Base-by-base conservation (phyloP, 441 rosid genomes). In the Erodium trifolium region DNA sequence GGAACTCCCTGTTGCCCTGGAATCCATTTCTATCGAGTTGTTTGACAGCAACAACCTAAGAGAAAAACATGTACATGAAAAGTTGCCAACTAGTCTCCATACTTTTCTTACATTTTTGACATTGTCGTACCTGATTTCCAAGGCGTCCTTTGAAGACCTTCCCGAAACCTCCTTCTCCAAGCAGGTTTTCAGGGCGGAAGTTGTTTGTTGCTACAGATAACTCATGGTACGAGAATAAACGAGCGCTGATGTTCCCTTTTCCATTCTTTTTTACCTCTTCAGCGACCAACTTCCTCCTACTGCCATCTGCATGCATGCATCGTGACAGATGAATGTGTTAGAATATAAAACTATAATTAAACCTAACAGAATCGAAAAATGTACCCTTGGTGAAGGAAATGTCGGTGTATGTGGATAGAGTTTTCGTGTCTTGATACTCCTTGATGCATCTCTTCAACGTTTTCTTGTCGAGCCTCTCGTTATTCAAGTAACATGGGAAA, bases 91-190 rank as follows among this genome's bases (percentile, higher is more conserved):
- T 23, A 23, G 27, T 23, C 27, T 23, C 2, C 0, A 23, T 23
- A 23, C 27, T 23, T 23, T 23, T 23, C 27, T 23, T 23, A 23
- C 27, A 23, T 23, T 23, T 34, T 34, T 34, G 37, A 34, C 37
- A 34, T 34, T 34, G 37, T 34, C 37, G 41, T 86, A 89, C 96
- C 67, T 83, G 77, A 67, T 82, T 78, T 35, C 76, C 87, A 49
- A 90, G 66, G 1, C 71, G 65, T 7, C 92, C 99, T 78, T 81
- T 87, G 78, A 92, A 94, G 18, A 92, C 98, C 84, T 92, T 94
- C 43, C 99, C 99, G 35, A 92, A 94, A 27, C 99, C 99, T 2
- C 99, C 99, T 85, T 94, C 98, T 6, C 99, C 99, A 4, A 94
- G 83, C 66, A 82, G 82, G 78, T 82, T 78, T 0, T 86, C 85